Conservation (phyloP, 768 basidiomycete species). For the Lentinula detonsa region DNA sequence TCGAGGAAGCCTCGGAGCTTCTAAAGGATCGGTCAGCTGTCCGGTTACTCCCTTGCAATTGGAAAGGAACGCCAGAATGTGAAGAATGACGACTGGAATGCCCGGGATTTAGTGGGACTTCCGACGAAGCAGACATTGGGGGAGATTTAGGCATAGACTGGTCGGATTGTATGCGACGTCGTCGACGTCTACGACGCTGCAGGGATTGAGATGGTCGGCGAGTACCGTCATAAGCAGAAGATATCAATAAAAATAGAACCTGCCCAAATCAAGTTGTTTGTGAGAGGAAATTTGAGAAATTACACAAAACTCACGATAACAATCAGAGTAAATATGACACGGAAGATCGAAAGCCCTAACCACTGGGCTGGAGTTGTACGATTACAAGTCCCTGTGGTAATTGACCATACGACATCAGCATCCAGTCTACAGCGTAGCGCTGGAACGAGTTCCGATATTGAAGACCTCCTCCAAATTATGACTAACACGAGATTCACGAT, state of each 20-base stretch:
- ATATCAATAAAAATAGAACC: conserved; percentile 17
- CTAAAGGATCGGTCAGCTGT: conserved; percentile 8
- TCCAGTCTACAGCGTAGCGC: conserved; percentile 53
- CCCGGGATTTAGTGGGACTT: conserved; percentile 14
- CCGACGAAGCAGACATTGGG: conserved; percentile 13
- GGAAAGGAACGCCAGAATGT: neutral
- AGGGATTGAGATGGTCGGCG: conserved; percentile 14
- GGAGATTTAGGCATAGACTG: neutral
- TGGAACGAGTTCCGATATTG: conserved; percentile 28
- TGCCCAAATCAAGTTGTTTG: conserved; percentile 3
- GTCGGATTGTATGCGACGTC: neutral
- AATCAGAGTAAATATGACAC: conserved; percentile 45
- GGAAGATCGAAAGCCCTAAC: conserved; percentile 46
- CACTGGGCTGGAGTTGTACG: conserved; percentile 38
- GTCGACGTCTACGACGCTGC: conserved; percentile 6
- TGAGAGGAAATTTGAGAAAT: neutral
- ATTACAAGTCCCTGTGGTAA: conserved; percentile 24
- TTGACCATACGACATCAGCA: conserved; percentile 63
- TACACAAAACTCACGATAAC: conserved; percentile 41
- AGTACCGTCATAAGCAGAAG: conserved; percentile 19
- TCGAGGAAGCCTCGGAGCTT: conserved; percentile 7
- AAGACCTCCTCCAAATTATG: conserved; percentile 42
- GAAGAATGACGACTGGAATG: conserved; percentile 6
- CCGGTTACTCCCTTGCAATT: conserved; percentile 6
- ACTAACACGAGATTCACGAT: conserved; percentile 50